These are phyloP conservation scores for Scutellaria baicalensis DNA, from an alignment of 257 asterid species.

Conservation along the genomic window DNA sequence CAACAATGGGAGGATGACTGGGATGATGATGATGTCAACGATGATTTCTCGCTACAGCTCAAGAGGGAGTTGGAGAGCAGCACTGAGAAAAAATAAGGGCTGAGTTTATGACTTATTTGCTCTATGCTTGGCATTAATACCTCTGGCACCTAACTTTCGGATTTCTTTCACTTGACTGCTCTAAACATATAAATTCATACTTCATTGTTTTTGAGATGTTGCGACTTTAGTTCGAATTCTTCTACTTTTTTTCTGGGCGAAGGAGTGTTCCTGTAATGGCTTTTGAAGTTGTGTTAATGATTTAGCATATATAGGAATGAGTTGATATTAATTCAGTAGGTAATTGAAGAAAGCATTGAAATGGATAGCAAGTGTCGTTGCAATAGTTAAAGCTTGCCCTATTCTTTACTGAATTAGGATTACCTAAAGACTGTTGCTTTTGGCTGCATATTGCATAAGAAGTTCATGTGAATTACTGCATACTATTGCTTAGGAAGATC, in stretches of 20 bases:
- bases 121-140: background rate
- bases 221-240: background rate
- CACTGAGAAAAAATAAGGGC: slow-evolving; percentile 47
- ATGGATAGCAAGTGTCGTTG: background rate
- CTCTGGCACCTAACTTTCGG: background rate
- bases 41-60: slow-evolving; percentile 88
- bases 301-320: background rate
- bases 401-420: no score
- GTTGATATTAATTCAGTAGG: background rate
- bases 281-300: background rate
- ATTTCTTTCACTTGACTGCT: no score
- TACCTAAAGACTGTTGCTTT: no score
- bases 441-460: no score
- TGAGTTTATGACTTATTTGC: slow-evolving; percentile 7
- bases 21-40: slow-evolving; percentile 93
- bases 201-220: background rate
- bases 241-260: background rate
- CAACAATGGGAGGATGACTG: slow-evolving; percentile 98
- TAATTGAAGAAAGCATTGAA: background rate
- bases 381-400: background rate
- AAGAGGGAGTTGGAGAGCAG: slow-evolving; percentile 72
- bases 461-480: no score
- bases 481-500: no score
- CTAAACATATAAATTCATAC: background rate
- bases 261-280: background rate